Base-by-base conservation (phyloP, 2,329 filamentous ascomycete species). In the Ophiobolus disseminans region DNA sequence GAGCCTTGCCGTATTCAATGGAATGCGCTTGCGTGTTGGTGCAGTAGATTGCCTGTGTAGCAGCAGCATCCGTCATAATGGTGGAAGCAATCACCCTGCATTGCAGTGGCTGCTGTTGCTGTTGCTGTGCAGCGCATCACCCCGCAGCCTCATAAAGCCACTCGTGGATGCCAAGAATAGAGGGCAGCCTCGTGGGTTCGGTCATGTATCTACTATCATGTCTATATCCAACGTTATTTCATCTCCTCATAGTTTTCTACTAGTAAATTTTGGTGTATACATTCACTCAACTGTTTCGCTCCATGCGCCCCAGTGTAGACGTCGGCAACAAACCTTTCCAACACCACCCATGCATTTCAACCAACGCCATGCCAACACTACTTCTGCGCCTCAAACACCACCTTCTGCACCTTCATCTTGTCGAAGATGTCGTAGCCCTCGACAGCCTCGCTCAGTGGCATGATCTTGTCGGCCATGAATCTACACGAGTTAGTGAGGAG, bases 401-500 rank as follows among this genome's bases (percentile, higher is more conserved):
- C 75, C 68, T 82, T 82, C 57, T 80, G 78, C 34, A 75, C 78
- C 70, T 81, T 76, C 73, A 79, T 77, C 67, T 76, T 76, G 63
- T 82, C 78, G 59, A 82, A 82, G 17, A 80, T 62, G 36, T 78
- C 76, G 50, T 82, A 82, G 4, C 78, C 79, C 65, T 80, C 77
- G 39, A 80, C 73, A 6, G 79, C 79, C 40, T 80, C 68, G 31
- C 75, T 75, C 57, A 82, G 54, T 20, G 73, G 70, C 78, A 81
- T 80, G 26, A 80, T 75, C 68, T 79, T 79, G 39, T 80, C 78
- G n/a, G 77, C 75, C 72, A 82, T 75, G 62, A 82, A 82, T 8
- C 74, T 76, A 50, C 20, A 26, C 32, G 14, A 34, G 43, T 49
- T 43, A 56, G 47, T 45, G 13, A 20, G 11, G 26, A 28, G 13